Evolutionary conservation across 2,329 filamentous ascomycete genomes (phyloP), one percentile per base, ranked within the genome.

Genomic region (Chaetomiaceae sp.): DNA sequence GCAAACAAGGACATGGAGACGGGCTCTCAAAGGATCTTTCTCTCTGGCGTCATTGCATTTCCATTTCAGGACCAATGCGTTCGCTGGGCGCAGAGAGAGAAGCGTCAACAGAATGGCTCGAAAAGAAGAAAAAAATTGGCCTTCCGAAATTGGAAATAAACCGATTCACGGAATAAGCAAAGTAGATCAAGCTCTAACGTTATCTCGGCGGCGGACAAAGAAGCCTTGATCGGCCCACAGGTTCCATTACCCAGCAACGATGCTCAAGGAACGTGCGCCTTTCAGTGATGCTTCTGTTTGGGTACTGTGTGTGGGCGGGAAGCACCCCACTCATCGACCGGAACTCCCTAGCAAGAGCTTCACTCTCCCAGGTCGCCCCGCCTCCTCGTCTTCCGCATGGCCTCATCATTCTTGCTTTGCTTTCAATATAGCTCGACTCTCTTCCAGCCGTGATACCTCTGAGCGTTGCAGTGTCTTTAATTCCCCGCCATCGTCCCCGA

Each of bases 301-400:
- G 45, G 46, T 43, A 48, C n/a, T 44, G 42, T 32, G 45, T 54
- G 43, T 58, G 57, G 55, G 53, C 61, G 56, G 57, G 51, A 61
- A 61, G 51, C 58, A 62, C 62, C 62, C 62, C 62, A 64, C 62
- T 58, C 54, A 38, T 54, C 54, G 54, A 60, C 56, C 36, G 46
- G 51, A 41, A 50, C 40, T 46, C 34, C 41, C 56, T 54, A 53
- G 54, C 16, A n/a, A n/a, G 55, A 64, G 60, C 62, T 63, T 62
- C 61, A 62, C 56, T 43, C 51, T 27, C 30, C 54, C 42, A 8
- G 10, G 11, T 11, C n/a, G 6, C 36, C 36, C 36, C 18, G n/a
- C 53, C 40, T 54, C 48, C 44, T 52, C 51, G 40, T 32, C 54
- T 40, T 36, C 45, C 50, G 34, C 37, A 20, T 41, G 43, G 30